These are phyloP conservation scores for Penicillium cataractarum DNA, from an alignment of 495 filamentous ascomycete genomes.

Conservation along the genomic window DNA sequence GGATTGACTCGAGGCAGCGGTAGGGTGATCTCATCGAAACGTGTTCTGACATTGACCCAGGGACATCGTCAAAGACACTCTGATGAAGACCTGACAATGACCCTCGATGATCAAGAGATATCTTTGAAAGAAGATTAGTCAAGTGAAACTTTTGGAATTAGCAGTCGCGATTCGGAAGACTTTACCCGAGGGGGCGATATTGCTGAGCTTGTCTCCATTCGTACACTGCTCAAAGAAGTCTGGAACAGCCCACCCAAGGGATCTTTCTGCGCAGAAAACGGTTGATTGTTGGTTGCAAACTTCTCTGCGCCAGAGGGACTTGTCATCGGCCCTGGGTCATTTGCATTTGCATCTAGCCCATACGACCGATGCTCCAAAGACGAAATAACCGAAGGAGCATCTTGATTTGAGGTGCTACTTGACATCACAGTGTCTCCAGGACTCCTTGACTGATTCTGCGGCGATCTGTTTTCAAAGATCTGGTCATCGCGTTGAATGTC, in stretches of 20 bases:
- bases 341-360: neutral
- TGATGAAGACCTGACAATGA: conserved; percentile 10
- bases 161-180: neutral
- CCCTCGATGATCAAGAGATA: conserved; percentile 1
- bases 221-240: neutral
- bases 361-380: conserved; percentile 2
- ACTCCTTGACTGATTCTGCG: conserved; percentile 2
- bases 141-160: neutral
- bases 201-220: neutral
- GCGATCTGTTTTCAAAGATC: neutral
- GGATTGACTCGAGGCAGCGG: conserved; percentile 27
- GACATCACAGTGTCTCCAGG: conserved; percentile 6
- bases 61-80: conserved; percentile 8
- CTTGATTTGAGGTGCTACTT: conserved; percentile 7
- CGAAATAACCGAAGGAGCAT: neutral
- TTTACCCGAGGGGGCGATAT: conserved; percentile 4
- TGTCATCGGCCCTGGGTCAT: neutral
- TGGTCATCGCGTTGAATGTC: neutral
- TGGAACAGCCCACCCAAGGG: neutral
- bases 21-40: conserved; percentile 14
- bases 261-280: neutral
- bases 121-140: neutral
- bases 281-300: neutral
- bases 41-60: neutral
- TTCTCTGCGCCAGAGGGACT: conserved; percentile 2